Evolutionary conservation across 495 filamentous ascomycete species (phyloP).

Genomic region (Talaromyces ruber): DNA sequence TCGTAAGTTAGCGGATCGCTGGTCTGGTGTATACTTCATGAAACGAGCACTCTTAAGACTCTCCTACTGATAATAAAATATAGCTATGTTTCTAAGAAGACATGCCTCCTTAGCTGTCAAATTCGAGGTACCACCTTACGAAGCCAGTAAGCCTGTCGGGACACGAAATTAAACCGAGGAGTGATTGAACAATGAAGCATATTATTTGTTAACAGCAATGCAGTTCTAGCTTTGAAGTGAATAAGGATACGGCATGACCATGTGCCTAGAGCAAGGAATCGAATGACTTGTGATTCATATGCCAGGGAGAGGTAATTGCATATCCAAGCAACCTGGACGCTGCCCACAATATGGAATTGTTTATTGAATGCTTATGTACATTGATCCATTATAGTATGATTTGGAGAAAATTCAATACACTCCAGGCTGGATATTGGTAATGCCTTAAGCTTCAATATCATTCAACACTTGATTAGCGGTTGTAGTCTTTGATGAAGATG

Average conservation of each 20-base stretch:
- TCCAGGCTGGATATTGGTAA: background rate
- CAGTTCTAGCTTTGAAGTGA: no score
- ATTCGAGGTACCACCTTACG: background rate
- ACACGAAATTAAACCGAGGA: background rate
- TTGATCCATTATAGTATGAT: background rate
- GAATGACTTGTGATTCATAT: background rate
- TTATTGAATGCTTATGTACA: no score
- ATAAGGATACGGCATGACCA: no score
- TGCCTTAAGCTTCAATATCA: background rate
- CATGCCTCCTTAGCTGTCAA: background rate
- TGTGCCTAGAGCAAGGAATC: background rate
- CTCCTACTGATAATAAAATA: background rate
- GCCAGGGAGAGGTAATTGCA: background rate
- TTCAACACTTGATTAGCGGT: background rate
- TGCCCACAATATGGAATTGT: no score
- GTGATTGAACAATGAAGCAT: background rate
- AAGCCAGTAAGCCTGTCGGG: background rate
- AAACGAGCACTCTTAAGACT: background rate
- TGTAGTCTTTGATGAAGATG: background rate
- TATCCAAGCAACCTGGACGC: no score
- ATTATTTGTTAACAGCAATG: no score
- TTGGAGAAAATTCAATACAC: background rate
- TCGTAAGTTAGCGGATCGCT: no score
- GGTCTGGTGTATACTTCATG: no score
- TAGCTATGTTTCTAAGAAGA: background rate